Base-by-base conservation (phyloP, 257 asterid species). In the Misopates orontium region DNA sequence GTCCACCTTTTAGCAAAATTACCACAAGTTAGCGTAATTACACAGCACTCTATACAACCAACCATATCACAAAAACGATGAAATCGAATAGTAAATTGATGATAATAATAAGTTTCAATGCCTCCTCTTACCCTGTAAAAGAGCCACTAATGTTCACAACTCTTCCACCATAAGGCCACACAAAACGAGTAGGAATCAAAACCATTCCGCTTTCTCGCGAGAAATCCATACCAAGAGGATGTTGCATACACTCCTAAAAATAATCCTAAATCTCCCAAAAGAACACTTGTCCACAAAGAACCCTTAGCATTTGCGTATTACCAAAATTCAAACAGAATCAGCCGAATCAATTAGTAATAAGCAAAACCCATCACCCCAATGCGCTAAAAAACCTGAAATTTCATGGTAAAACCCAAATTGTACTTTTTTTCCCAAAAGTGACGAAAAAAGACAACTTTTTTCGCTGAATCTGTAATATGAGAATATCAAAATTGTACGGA, bases 141-240 rank as follows among this genome's bases (percentile, higher is more conserved):
- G 98, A 77, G 76, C 95, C 95, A 76, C 85, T 78, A 69, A 91
- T 77, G 64, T 55, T 80, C 78, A 91, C 98, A 73, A 77, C 72
- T 70, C 91, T 83, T 16, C 98, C 98, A 41, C 96, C 98, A 73
- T 91, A 75, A 67, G 90, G 95, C 98, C 98, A 91, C 53, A 83
- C 90, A 47, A 91, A 88, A 44, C 91, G 82, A 16, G 86, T 80
- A 0, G 96, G 91, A 49, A 88, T 78, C 81, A 86, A 72, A 70
- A 74, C 85, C 61, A 81, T 64, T 14, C 86, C 90, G 71, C 78
- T 70, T 65, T 79, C 96, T 39, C 83, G 80, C 72, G 83, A 68
- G 74, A 48, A 79, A 74, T 85, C 90, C 91, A 83, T 88, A 31
- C 76, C 85, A 73, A 66, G 48, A 66, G n/a, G n/a, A n/a, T 75